A percentile compares a stretch with the other conserved stretches of the same genome.
phyloP scores from a whole-genome alignment of 768 basidiomycete genomes.

The Naganishia vaughanmartiniae region DNA sequence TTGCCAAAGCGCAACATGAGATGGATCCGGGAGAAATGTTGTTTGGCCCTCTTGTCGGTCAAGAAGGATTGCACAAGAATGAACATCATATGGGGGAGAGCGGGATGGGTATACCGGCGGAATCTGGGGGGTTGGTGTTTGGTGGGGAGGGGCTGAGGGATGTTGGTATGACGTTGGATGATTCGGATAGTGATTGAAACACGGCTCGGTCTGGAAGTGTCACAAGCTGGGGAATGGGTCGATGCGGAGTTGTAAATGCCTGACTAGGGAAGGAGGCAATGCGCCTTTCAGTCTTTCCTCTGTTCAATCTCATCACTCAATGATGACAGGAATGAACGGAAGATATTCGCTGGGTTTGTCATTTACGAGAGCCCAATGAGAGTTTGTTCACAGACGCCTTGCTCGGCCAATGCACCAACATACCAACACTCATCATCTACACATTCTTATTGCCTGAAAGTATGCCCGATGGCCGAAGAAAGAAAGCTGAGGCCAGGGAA shows the following conservation, averaged over 20 bases:
- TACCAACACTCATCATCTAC: too few species aligned
- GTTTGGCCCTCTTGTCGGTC: slow-evolving; percentile 40
- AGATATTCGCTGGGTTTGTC: too few species aligned
- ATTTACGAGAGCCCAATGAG: too few species aligned
- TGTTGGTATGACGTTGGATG: slow-evolving; percentile 36
- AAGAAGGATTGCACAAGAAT: slow-evolving; percentile 17
- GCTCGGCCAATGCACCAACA: too few species aligned
- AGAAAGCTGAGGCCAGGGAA: neutral
- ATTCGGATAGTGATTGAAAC: slow-evolving; percentile 33
- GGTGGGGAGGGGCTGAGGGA: slow-evolving; percentile 43
- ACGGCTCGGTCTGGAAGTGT: too few species aligned
- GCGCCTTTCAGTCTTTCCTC: too few species aligned
- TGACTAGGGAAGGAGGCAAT: too few species aligned
- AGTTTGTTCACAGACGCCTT: too few species aligned
- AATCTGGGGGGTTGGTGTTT: slow-evolving; percentile 38
- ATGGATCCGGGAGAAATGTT: slow-evolving; percentile 39
- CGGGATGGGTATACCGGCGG: slow-evolving; percentile 45
- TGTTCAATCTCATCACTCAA: too few species aligned
- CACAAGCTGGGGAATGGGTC: too few species aligned
- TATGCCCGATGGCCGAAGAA: neutral
- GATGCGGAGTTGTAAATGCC: too few species aligned
- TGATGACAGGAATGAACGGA: too few species aligned
- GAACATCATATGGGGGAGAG: slow-evolving; percentile 21
- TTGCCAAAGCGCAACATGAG: slow-evolving; percentile 35
- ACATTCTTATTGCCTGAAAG: neutral